Evolutionary conservation across 176 grass and related monocot genomes (phyloP).

Genomic region (Thalia dealbata): DNA sequence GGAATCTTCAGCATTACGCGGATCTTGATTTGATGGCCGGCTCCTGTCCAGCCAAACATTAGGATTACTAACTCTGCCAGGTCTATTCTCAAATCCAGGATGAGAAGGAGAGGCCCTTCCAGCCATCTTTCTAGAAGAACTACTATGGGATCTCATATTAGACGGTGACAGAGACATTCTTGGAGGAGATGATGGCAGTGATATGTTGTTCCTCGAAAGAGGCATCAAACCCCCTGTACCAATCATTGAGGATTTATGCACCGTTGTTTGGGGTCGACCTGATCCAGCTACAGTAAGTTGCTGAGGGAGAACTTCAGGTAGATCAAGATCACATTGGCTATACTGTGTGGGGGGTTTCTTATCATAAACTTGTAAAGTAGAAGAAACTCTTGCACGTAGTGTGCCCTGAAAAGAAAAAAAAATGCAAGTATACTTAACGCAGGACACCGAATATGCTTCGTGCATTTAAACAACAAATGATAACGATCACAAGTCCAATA

Average conservation of each 20-base stretch:
- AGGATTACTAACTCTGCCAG: constrained; percentile 34
- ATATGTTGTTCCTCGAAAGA: constrained; percentile 43
- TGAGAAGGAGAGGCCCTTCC: constrained; percentile 42
- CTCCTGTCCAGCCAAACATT: constrained; percentile 35
- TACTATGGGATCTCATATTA: constrained; percentile 34
- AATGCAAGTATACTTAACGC: neutral
- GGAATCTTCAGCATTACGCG: constrained; percentile 3
- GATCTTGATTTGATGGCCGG: constrained; percentile 29
- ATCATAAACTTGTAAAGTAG: constrained; percentile 23
- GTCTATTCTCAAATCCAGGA: constrained; percentile 35
- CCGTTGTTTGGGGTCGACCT: constrained; percentile 16
- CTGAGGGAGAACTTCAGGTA: constrained; percentile 34
- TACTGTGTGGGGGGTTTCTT: constrained; percentile 33
- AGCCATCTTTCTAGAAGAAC: constrained; percentile 31
- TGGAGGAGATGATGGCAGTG: constrained; percentile 24
- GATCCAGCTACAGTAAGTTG: constrained; percentile 15
- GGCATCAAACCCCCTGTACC: constrained; percentile 27
- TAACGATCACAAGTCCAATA: neutral
- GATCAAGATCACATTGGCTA: constrained; percentile 33
- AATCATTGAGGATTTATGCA: constrained; percentile 17
- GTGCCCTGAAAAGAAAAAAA: constrained; percentile 16
- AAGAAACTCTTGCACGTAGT: constrained; percentile 15
- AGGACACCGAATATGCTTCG: neutral
- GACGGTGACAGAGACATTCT: constrained; percentile 52
- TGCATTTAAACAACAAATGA: neutral